phyloP scores from a whole-genome alignment of 257 asterid genomes.

The Primulina eburnea region DNA sequence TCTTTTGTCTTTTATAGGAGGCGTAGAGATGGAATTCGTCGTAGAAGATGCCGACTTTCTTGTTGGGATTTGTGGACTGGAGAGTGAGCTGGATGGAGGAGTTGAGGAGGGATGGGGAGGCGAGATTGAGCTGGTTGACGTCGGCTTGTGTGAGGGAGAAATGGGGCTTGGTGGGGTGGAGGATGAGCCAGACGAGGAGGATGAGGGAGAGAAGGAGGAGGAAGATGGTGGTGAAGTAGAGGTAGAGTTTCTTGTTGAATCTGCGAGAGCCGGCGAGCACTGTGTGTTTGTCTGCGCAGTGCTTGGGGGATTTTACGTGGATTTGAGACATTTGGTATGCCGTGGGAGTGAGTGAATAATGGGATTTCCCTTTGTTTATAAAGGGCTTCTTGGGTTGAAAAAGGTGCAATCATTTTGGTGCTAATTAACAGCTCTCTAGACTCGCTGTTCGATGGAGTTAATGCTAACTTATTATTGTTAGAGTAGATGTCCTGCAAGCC shows the following conservation, averaged over 20 bases:
- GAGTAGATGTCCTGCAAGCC: too few species aligned
- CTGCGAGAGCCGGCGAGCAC: too few species aligned
- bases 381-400: too few species aligned
- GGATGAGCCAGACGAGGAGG: constrained; percentile 65
- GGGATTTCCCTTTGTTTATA: too few species aligned
- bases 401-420: too few species aligned
- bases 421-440: too few species aligned
- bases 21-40: constrained; percentile 60
- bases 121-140: constrained; percentile 67
- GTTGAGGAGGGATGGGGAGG: constrained; percentile 59
- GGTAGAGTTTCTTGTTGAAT: constrained; percentile 17
- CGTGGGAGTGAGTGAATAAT: too few species aligned
- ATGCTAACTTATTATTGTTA: too few species aligned
- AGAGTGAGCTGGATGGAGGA: constrained; percentile 74
- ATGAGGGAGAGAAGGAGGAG: constrained; percentile 63
- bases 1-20: constrained; percentile 70
- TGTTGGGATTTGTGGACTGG: constrained; percentile 67
- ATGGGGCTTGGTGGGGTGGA: constrained; percentile 74
- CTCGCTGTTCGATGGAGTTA: too few species aligned
- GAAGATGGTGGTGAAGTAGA: constrained; percentile 49
- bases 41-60: constrained; percentile 74
- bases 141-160: constrained; percentile 65
- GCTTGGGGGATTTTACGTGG: constrained; percentile 69
- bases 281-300: constrained; percentile 64
- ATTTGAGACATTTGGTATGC: constrained; percentile 57